phyloP scores from a whole-genome alignment of 2,329 filamentous ascomycete genomes.

The Tolypocladium pustulatum region DNA sequence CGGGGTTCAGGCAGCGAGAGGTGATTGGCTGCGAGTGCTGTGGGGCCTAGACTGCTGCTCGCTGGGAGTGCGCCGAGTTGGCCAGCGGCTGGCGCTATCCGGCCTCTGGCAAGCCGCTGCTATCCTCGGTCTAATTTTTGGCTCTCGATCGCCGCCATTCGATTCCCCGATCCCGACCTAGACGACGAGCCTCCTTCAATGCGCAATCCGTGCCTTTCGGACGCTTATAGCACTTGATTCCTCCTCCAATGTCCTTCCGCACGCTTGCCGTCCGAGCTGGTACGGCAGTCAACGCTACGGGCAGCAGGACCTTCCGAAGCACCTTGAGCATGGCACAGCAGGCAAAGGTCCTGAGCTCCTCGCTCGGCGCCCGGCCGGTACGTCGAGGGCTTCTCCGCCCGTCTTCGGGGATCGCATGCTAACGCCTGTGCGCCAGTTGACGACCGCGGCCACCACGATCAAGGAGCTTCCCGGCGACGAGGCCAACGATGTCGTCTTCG shows the following conservation, averaged over 20 bases:
- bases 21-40: conserved; percentile 16
- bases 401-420: neutral
- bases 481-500: conserved; percentile 86
- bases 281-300: conserved; percentile 34
- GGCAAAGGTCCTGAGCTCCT: conserved; percentile 59
- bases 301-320: conserved; percentile 29
- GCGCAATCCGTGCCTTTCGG: conserved; percentile 17
- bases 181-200: conserved; percentile 16
- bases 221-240: conserved; percentile 19
- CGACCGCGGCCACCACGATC: conserved; percentile 24
- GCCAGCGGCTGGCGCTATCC: neutral
- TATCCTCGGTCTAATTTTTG: conserved; percentile 18
- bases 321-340: conserved; percentile 63
- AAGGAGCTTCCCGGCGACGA: conserved; percentile 59
- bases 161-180: neutral
- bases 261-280: conserved; percentile 43
- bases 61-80: neutral
- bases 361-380: conserved; percentile 30
- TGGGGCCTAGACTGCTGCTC: neutral
- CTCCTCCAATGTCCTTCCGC: conserved; percentile 46
- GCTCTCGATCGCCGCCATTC: neutral
- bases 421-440: conserved; percentile 16
- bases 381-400: neutral
- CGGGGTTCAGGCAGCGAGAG: conserved; percentile 2
- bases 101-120: conserved; percentile 7